Percentiles rank a stretch among this genome's conserved stretches.
Evolutionary conservation across 1,284 basidiomycete species (phyloP).

Genomic region (Leccinum griseonigrum): DNA sequence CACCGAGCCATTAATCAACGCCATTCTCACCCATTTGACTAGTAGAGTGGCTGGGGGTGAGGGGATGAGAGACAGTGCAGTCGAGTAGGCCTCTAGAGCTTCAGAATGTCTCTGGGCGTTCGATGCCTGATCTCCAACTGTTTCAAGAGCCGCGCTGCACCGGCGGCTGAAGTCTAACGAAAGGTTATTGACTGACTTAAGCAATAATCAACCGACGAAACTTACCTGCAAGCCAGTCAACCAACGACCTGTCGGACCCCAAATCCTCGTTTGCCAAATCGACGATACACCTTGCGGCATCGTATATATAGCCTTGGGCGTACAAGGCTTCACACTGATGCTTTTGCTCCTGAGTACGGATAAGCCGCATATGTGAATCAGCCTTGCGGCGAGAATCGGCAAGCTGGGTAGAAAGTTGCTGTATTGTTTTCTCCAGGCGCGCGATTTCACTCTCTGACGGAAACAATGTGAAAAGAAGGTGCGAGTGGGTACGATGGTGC

Average conservation of each 20-base stretch:
- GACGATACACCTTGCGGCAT: slow-evolving; percentile 1
- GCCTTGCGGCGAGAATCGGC: not conserved
- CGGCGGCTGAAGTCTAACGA: slow-evolving; percentile 8
- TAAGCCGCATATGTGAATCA: not conserved
- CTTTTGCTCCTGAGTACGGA: slow-evolving; percentile 4
- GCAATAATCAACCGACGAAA: not conserved
- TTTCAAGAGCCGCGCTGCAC: slow-evolving; percentile 5
- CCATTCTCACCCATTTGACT: slow-evolving; percentile 6
- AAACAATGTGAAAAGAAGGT: not conserved
- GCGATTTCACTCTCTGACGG: not conserved
- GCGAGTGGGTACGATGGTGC: not conserved
- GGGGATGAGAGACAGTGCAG: slow-evolving; percentile 2
- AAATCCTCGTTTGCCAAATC: not conserved
- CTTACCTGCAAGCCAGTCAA: slow-evolving; percentile 10
- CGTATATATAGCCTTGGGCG: not conserved
- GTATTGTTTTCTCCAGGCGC: not conserved
- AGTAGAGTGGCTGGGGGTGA: not conserved
- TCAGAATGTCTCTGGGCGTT: not conserved
- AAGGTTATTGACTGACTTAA: not conserved
- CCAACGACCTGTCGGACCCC: not conserved
- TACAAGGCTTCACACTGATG: slow-evolving; percentile 7
- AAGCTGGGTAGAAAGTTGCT: not conserved
- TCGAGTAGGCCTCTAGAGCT: slow-evolving; percentile 5
- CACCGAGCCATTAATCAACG: not conserved
- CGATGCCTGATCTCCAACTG: slow-evolving; percentile 4